phyloP scores from a whole-genome alignment of 2,329 filamentous ascomycete genomes.

The Aspergillus pseudonomiae region DNA sequence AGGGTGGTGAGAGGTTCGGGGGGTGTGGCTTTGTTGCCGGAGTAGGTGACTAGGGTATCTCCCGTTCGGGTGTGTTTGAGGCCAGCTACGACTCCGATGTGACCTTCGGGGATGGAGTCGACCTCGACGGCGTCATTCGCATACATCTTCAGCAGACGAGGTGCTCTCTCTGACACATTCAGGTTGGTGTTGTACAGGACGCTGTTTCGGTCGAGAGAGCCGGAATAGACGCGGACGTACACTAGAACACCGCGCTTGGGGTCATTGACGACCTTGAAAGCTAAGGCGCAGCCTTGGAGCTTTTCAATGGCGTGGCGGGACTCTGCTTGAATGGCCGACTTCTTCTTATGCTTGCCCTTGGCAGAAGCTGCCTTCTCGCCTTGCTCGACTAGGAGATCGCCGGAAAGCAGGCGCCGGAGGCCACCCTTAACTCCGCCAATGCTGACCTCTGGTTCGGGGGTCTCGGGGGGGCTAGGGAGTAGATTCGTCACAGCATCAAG shows the following conservation, averaged over 20 bases:
- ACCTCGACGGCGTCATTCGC: slow-evolving; percentile 86
- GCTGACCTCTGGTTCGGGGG: slow-evolving; percentile 77
- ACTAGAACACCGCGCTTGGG: slow-evolving; percentile 82
- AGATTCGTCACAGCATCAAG: slow-evolving; percentile 88
- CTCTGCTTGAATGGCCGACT: slow-evolving; percentile 51
- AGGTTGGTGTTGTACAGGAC: slow-evolving; percentile 87
- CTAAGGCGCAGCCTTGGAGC: slow-evolving; percentile 69
- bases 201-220: slow-evolving; percentile 72
- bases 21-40: slow-evolving; percentile 64
- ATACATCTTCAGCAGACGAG: slow-evolving; percentile 84
- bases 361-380: slow-evolving; percentile 32
- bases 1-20: slow-evolving; percentile 71
- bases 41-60: slow-evolving; percentile 82
- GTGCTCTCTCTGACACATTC: slow-evolving; percentile 74
- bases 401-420: slow-evolving; percentile 53
- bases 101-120: slow-evolving; percentile 75
- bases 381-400: slow-evolving; percentile 46
- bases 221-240: slow-evolving; percentile 90
- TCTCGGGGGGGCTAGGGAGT: slow-evolving; percentile 78
- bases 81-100: slow-evolving; percentile 91
- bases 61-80: slow-evolving; percentile 91
- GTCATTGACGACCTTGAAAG: slow-evolving; percentile 95
- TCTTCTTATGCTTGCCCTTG: slow-evolving; percentile 49
- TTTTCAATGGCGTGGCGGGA: slow-evolving; percentile 53
- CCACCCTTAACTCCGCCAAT: slow-evolving; percentile 62